Evolutionary conservation across 371 early-diverging fungal species (phyloP), one percentile per base, ranked within the genome.

Genomic region (Chytridium lagenaria): DNA sequence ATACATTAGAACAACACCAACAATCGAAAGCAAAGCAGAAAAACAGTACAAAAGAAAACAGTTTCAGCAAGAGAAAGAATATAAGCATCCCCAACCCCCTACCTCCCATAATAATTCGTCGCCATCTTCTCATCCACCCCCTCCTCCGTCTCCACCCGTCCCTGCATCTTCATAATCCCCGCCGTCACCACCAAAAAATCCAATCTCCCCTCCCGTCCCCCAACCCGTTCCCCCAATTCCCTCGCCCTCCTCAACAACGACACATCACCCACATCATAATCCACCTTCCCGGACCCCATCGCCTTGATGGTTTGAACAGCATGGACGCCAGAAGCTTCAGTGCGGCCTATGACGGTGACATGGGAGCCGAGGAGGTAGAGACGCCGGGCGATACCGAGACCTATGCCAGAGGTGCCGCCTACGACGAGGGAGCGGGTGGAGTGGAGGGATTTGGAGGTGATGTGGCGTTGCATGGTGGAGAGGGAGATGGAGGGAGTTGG

Each of bases 71-170:
- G n/a, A n/a, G n/a, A n/a, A n/a, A n/a, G n/a, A n/a, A n/a, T n/a
- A n/a, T n/a, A n/a, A n/a, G n/a, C n/a, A n/a, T n/a, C n/a, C 44
- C 44, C 7, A 44, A 19, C 44, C 7, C 7, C 44, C n/a, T 23
- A 30, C n/a, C 78, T 44, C 26, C 57, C 65, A 59, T 78, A 78
- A 64, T 80, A 80, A 50, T 80, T 78, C 23, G 73, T 36, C 5
- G 72, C 74, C 73, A 80, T 40, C 69, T 80, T 80, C 28, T 63
- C 50, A 68, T 80, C 80, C 23, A 78, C 63, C 23, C 81, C 81
- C 50, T 79, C 79, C 22, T 19, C 50, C 33, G 78, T 80, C 63
- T 75, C 76, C 23, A 59, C 63, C 15, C 81, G 69, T 1, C 78
- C 78, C 2, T 64, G 16, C 68, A 76, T 61, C 26, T 55, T 72